Evolutionary conservation across 305 asterid species (phyloP), one percentile per base, ranked within the genome.

Genomic region (Solanum aculeatissimum): DNA sequence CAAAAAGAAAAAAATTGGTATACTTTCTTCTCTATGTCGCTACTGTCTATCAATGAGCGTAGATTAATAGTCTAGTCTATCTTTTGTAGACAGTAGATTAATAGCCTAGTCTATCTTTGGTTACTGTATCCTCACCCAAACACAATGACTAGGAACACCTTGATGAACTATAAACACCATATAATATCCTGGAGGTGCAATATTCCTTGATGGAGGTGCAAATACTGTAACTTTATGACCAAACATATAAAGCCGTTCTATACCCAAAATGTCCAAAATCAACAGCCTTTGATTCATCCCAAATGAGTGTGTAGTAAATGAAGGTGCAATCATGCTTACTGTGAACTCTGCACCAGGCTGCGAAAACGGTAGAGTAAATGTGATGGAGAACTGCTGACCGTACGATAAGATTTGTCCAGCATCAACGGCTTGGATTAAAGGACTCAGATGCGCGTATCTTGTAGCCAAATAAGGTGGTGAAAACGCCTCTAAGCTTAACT

Each of bases 141-240:
- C 66, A 53, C 49, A 18, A 3, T 78, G 66, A 29, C 83, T 18
- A 78, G 83, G 83, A 78, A 78, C 83, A 53, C 45, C 63, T 53
- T 85, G 88, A 82, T 82, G 85, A 71, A 82, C 85, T 55, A 85
- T 83, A 35, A 85, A 85, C 19, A 85, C 14, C 54, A 85, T 79
- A 57, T 85, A 85, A 71, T 85, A 85, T 45, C 88, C 85, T 3
- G 88, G 68, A 27, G 85, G 88, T 74, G 83, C 88, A 14, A 85
- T 10, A 58, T 60, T 85, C 29, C 58, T 21, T 29, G 85, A 43
- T 51, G 49, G 4, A 14, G 85, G 84, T 27, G 84, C 74, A 19
- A 42, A 32, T 15, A 47, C 65, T 35, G 16, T 35, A 3, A 62
- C 47, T 82, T 68, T 65, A 25, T 65, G 18, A 32, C 27, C 32